Evolutionary conservation across 768 basidiomycete species (phyloP), one percentile per base, ranked within the genome.

Genomic region (Sistotremastrum suecicum): DNA sequence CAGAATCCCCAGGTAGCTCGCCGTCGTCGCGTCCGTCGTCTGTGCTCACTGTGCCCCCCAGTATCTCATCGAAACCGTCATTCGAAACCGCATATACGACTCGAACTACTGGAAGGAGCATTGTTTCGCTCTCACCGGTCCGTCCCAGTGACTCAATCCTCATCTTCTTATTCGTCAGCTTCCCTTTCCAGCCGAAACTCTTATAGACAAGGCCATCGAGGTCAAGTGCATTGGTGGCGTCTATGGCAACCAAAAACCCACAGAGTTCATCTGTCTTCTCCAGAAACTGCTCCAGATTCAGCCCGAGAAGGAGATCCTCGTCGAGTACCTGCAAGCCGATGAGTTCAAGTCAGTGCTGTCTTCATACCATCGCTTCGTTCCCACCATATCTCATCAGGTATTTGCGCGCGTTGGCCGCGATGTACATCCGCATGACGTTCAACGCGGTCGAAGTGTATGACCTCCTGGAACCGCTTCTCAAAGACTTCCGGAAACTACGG

Each of bases 51-150:
- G 10, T 47, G 11, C 43, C n/a, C 34, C 49, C 34, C 60, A 95
- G 90, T 87, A 75, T 62, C 68, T 99, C 62, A 83, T 99, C 31
- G 95, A 98, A 70, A 94, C 88, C 35, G 87, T 97, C 51, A 92
- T 98, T 53, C 80, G 95, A 44, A 87, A 82, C 58, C 78, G 95
- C 50, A 95, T 99, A 50, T 99, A 94, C 69, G 94, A 98, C 61
- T 83, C 85, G 0, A 62, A 71, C 5, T 99, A 77, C 63, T 99
- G 94, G 94, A 99, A 99, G 66, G 94, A 99, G 60, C 89, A 95
- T 54, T 99, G 94, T 59, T 99, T 99, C 59, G 94, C 94, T 20
- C 68, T 99, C 41, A 95, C 89, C 49, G 89, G 90, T 86, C 42
- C 43, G 72, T 62, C 9, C 11, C 20, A 6, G 36, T 3, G 48